Conservation (phyloP, 805 yeast species). For the Candida mattraensis region DNA sequence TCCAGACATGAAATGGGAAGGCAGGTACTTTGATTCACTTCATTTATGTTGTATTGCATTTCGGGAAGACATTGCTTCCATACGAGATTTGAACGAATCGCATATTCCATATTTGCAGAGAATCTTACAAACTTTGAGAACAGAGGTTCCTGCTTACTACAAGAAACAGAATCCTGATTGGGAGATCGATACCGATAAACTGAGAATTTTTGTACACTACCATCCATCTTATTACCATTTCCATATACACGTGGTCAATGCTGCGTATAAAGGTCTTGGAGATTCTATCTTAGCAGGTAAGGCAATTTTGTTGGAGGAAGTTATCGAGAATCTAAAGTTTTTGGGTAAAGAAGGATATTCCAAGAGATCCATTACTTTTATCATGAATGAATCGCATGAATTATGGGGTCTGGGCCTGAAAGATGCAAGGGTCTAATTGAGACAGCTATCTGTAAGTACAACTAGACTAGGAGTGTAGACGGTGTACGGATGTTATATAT, state of each 20-base stretch:
- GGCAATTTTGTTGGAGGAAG: conserved; percentile 77
- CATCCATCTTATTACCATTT: conserved; percentile 97
- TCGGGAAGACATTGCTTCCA: conserved; percentile 63
- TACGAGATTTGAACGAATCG: conserved; percentile 65
- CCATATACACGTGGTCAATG: conserved; percentile 86
- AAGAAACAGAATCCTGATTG: no score
- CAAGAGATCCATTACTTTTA: conserved; percentile 59
- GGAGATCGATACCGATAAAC: conserved; percentile 50
- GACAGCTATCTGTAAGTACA: background rate
- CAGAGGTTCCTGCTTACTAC: conserved; percentile 49
- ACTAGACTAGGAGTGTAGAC: background rate
- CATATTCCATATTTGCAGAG: conserved; percentile 60
- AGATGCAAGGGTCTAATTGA: conserved; percentile 2
- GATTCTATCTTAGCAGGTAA: conserved; percentile 73
- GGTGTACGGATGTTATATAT: conserved; percentile 6
- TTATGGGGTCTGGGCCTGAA: conserved; percentile 53
- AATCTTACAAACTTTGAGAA: conserved; percentile 45
- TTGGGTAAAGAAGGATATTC: conserved; percentile 58
- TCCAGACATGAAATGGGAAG: conserved; percentile 98
- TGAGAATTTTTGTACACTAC: conserved; percentile 83
- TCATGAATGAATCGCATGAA: conserved; percentile 74
- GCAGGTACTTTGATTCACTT: conserved; percentile 61
- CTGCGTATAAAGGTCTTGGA: conserved; percentile 66
- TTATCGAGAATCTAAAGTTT: conserved; percentile 66
- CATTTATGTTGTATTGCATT: conserved; percentile 78